Evolutionary conservation across 163 green algal genomes (phyloP), one percentile per base, ranked within the genome.

Genomic region (Picocystis sp.): DNA sequence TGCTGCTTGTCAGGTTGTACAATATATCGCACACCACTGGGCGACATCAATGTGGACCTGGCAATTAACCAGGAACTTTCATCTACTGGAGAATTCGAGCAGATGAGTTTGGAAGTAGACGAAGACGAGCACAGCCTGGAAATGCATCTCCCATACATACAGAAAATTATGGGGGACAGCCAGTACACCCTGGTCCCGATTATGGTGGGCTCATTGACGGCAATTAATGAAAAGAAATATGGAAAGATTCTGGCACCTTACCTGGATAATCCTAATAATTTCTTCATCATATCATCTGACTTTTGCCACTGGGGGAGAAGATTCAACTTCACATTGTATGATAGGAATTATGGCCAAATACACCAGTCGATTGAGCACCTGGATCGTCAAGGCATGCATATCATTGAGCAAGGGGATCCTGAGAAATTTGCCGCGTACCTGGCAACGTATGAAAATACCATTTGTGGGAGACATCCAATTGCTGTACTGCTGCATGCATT

Each of bases 51-150:
- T 2, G 72, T 92, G 9, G 80, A 90, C 55, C 14, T 60, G 15
- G 70, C 72, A 3, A 63, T 92, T 12, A 84, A 80, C 19, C 10
- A 8, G 1, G 50, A 82, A 56, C 81, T 97, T 22, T 41, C 54
- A 15, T 71, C 58, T 9, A 92, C 77, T 2, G 80, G 79, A 11
- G 33, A 72, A 13, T 97, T 97, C 75, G 69, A 83, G 1, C 46
- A 45, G 9, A 88, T 95, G 81, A 46, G 35, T 22, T 5, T 61
- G 13, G 58, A 73, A 11, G 69, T 74, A 8, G 87, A 96, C 51
- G 88, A 95, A 78, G 81, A 77, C 12, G 88, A 97, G 69, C 88
- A 97, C 75, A 87, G 70, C 57, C 60, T 97, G 50, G 88, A 97
- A 70, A 74, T 97, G 64, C 88, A 96, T 65, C 75, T 87, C 43